Evolutionary conservation across 257 asterid species (phyloP).

Genomic region (Solanum clarkiae): DNA sequence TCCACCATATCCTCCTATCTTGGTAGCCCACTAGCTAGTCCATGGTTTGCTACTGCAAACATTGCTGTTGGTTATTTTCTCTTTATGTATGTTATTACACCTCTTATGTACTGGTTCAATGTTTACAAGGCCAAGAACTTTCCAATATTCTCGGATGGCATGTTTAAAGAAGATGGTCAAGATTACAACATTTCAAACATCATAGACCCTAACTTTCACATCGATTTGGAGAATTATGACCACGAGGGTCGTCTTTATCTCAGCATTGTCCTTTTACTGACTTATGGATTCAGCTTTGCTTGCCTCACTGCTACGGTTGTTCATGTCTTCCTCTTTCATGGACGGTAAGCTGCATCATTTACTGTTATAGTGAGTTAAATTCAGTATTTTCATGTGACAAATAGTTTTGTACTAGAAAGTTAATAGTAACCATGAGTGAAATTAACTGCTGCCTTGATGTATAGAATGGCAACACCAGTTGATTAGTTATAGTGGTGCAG

Average conservation of each 20-base stretch:
- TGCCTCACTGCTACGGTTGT: constrained; percentile 87
- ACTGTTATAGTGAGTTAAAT: not conserved
- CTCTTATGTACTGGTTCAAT: constrained; percentile 58
- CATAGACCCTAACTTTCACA: constrained; percentile 63
- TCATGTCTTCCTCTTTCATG: constrained; percentile 85
- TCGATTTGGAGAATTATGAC: constrained; percentile 70
- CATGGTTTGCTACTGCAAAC: constrained; percentile 96
- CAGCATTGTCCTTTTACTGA: constrained; percentile 72
- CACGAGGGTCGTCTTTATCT: constrained; percentile 74
- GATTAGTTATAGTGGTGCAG: constrained; percentile 21
- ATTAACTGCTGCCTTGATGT: not conserved
- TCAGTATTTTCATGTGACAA: not conserved
- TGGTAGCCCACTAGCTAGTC: constrained; percentile 97
- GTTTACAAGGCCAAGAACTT: constrained; percentile 70
- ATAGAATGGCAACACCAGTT: not conserved
- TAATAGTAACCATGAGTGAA: not conserved
- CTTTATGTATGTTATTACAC: constrained; percentile 57
- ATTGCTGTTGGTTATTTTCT: constrained; percentile 74
- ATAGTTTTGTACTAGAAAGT: not conserved
- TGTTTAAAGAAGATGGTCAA: constrained; percentile 62
- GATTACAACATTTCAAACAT: constrained; percentile 67
- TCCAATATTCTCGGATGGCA: constrained; percentile 80
- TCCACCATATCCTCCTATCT: constrained; percentile 82
- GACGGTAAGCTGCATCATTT: constrained; percentile 37
- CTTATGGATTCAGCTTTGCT: constrained; percentile 83